These are phyloP conservation scores for Blastomyces percursus DNA, from an alignment of 2,329 filamentous ascomycete species.

Conservation along the genomic window DNA sequence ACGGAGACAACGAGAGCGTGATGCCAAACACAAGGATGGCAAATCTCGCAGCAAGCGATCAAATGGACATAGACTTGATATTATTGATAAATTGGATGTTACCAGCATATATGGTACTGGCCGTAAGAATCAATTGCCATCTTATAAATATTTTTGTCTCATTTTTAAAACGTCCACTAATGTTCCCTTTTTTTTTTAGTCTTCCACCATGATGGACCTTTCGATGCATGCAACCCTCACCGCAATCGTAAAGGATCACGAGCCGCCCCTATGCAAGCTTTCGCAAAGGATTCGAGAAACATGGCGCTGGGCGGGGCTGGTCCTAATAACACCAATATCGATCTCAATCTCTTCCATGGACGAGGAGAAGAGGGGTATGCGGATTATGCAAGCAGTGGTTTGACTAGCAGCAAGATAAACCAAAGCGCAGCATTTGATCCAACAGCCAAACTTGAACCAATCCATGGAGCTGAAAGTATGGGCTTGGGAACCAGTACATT, in stretches of 20 bases:
- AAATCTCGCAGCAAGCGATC: conserved; percentile 30
- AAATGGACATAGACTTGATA: conserved; percentile 50
- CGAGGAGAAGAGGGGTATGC: conserved; percentile 73
- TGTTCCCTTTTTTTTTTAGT: conserved; percentile 41
- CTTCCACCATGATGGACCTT: conserved; percentile 95
- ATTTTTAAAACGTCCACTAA: neutral
- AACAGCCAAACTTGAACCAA: conserved; percentile 52
- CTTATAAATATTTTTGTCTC: neutral
- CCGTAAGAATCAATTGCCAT: conserved; percentile 46
- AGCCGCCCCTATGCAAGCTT: conserved; percentile 89
- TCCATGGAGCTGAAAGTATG: conserved; percentile 73
- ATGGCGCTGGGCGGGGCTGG: conserved; percentile 83
- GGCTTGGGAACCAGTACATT: conserved; percentile 93
- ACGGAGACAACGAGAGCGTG: conserved; percentile 41
- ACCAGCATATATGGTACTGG: conserved; percentile 92
- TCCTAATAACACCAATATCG: conserved; percentile 67
- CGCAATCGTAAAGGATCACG: conserved; percentile 76
- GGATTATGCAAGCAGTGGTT: conserved; percentile 51
- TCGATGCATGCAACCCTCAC: conserved; percentile 90
- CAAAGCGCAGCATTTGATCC: conserved; percentile 51
- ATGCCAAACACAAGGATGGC: conserved; percentile 32
- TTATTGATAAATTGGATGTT: conserved; percentile 94
- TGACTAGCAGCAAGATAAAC: conserved; percentile 32
- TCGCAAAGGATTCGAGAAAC: conserved; percentile 84
- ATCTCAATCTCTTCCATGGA: conserved; percentile 82